A percentile compares a stretch with the other conserved stretches of the same genome.
Evolutionary conservation across 2,329 filamentous ascomycete species (phyloP).

Genomic region (Pseudocercospora fijiensis): DNA sequence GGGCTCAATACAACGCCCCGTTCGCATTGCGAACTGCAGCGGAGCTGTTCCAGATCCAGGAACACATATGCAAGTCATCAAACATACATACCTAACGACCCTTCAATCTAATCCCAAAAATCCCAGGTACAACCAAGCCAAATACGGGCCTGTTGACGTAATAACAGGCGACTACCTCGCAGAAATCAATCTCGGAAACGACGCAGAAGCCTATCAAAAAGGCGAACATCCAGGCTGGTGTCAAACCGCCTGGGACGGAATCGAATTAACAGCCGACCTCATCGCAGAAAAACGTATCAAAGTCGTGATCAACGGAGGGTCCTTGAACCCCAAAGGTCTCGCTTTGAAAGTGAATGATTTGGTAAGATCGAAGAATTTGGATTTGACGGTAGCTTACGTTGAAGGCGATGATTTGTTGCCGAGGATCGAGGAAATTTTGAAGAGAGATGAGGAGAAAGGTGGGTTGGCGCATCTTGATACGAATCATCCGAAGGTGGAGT

Average conservation of each 20-base stretch:
- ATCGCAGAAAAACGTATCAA: slow-evolving; percentile 53
- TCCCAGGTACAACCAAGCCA: slow-evolving; percentile 28
- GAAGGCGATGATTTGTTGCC: slow-evolving; percentile 42
- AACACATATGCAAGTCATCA: slow-evolving; percentile 23
- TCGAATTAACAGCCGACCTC: slow-evolving; percentile 48
- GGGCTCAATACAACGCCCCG: slow-evolving; percentile 20
- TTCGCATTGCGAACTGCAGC: slow-evolving; percentile 27
- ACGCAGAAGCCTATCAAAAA: slow-evolving; percentile 29
- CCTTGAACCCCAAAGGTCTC: slow-evolving; percentile 54
- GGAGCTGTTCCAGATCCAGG: slow-evolving; percentile 34
- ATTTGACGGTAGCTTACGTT: slow-evolving; percentile 49
- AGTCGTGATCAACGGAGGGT: slow-evolving; percentile 58
- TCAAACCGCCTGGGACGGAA: slow-evolving; percentile 51
- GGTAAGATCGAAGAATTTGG: slow-evolving; percentile 34
- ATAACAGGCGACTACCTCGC: slow-evolving; percentile 54
- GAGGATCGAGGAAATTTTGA: slow-evolving; percentile 23
- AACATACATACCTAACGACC: background rate
- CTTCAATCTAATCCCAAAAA: background rate
- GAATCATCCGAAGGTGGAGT: slow-evolving; percentile 25
- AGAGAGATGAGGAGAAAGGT: slow-evolving; percentile 18
- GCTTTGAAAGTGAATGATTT: slow-evolving; percentile 48
- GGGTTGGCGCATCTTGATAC: slow-evolving; percentile 29
- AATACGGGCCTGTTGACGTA: slow-evolving; percentile 45
- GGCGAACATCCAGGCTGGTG: slow-evolving; percentile 29
- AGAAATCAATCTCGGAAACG: slow-evolving; percentile 32